These are phyloP conservation scores for Glycyrrhiza uralensis DNA, from an alignment of 306 rosid genomes.

Conservation along the genomic window DNA sequence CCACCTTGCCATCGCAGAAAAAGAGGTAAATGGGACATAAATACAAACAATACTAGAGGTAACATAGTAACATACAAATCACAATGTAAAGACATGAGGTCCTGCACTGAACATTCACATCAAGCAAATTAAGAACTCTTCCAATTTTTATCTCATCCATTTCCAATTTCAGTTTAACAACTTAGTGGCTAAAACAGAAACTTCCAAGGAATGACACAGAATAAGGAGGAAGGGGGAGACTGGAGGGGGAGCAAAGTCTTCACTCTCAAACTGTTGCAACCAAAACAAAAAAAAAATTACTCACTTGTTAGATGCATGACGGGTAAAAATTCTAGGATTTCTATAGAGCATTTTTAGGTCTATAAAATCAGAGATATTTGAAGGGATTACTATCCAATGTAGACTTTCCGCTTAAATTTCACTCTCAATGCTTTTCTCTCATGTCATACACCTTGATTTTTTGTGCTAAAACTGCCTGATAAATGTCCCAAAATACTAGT, in stretches of 20 bases:
- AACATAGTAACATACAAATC: background rate
- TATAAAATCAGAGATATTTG: background rate
- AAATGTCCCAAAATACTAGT: background rate
- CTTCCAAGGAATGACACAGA: background rate
- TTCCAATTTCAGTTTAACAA: conserved; percentile 1
- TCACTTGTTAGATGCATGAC: background rate
- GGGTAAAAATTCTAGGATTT: background rate
- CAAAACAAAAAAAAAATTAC: background rate
- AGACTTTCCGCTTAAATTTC: background rate
- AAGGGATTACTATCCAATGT: background rate
- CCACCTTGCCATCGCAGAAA: conserved; percentile 3
- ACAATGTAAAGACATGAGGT: background rate
- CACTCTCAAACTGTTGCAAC: conserved; percentile 1
- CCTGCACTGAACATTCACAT: conserved; percentile 3
- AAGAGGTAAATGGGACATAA: background rate
- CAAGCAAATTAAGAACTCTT: background rate
- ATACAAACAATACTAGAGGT: background rate
- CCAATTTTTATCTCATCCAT: conserved; percentile 8
- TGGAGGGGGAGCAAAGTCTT: background rate
- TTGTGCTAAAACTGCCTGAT: background rate
- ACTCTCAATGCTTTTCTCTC: background rate
- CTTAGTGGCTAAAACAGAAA: conserved; percentile 1
- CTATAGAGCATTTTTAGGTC: background rate
- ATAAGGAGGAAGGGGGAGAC: too few relatives aligned
- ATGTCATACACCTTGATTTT: background rate